Conservation (phyloP, 2,329 filamentous ascomycete genomes). For the Phaeosphaeria sp. region DNA sequence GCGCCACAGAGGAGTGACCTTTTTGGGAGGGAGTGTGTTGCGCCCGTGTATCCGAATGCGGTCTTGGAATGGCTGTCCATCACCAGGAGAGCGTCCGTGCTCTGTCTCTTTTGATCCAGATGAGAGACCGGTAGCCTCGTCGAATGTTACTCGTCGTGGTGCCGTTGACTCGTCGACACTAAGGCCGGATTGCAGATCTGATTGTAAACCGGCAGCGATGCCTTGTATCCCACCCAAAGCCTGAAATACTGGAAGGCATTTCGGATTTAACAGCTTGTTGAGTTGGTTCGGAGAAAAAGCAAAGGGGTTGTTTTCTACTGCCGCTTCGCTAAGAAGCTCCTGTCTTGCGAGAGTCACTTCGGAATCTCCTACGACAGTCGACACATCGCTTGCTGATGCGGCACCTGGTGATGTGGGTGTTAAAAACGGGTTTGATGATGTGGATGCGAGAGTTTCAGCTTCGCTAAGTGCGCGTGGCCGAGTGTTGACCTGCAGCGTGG, state of each 20-base stretch:
- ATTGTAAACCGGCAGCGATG: slow-evolving; percentile 60
- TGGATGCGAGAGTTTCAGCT: slow-evolving; percentile 32
- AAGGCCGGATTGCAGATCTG: slow-evolving; percentile 57
- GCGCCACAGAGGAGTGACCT: slow-evolving; percentile 65
- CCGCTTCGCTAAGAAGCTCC: slow-evolving; percentile 37
- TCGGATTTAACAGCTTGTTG: slow-evolving; percentile 60
- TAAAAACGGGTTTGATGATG: slow-evolving; percentile 31
- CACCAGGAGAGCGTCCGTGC: slow-evolving; percentile 16
- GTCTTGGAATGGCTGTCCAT: slow-evolving; percentile 55
- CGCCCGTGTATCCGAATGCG: slow-evolving; percentile 66
- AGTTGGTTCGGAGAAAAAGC: slow-evolving; percentile 63
- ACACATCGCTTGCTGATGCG: slow-evolving; percentile 24
- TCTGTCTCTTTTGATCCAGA: slow-evolving; percentile 27
- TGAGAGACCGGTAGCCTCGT: slow-evolving; percentile 56
- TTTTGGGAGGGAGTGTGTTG: slow-evolving; percentile 69
- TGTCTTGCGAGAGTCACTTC: slow-evolving; percentile 21
- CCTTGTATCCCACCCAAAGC: slow-evolving; percentile 62
- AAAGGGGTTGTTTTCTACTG: slow-evolving; percentile 55
- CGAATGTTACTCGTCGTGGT: slow-evolving; percentile 55
- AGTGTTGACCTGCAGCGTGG: slow-evolving; percentile 33
- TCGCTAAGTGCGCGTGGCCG: slow-evolving; percentile 32
- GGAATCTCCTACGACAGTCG: slow-evolving; percentile 40
- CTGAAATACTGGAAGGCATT: slow-evolving; percentile 57
- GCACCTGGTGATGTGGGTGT: slow-evolving; percentile 33
- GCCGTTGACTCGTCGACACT: slow-evolving; percentile 58